Percentiles rank a stretch among this genome's conserved stretches.
Conservation (phyloP, 2,329 filamentous ascomycete genomes). For the Graphilbum sp. region DNA sequence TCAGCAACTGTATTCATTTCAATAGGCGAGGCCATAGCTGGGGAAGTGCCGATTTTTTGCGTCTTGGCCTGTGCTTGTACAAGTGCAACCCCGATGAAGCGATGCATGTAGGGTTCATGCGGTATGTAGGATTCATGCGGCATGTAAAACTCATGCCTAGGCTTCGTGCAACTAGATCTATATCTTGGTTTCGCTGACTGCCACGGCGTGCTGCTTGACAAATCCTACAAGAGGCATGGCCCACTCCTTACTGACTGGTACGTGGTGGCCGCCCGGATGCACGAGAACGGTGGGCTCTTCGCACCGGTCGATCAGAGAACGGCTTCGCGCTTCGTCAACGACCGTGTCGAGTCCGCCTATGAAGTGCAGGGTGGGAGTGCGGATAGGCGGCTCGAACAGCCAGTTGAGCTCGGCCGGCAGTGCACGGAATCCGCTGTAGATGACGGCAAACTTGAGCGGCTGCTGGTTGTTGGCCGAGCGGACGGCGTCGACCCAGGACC, state of each 20-base stretch:
- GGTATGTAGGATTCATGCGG: too few relatives aligned
- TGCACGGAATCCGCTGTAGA: conserved; percentile 64
- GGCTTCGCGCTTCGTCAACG: conserved; percentile 61
- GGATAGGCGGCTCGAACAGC: conserved; percentile 60
- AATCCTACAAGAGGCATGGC: conserved; percentile 46
- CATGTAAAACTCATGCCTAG: too few relatives aligned
- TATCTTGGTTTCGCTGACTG: too few relatives aligned
- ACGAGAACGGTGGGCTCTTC: conserved; percentile 36
- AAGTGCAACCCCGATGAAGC: too few relatives aligned
- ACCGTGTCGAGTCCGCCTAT: conserved; percentile 75
- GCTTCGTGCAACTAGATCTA: too few relatives aligned
- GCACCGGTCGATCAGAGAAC: conserved; percentile 50
- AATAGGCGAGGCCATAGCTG: too few relatives aligned
- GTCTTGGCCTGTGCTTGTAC: too few relatives aligned
- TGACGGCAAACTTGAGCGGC: conserved; percentile 51
- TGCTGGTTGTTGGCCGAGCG: conserved; percentile 30
- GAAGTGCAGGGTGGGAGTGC: conserved; percentile 66
- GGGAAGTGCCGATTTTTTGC: too few relatives aligned
- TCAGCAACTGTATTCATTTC: too few relatives aligned
- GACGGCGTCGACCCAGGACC: conserved; percentile 26
- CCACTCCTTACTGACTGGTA: conserved; percentile 72
- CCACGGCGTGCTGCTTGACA: conserved; percentile 13
- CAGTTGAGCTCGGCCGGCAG: conserved; percentile 43
- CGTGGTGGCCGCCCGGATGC: conserved; percentile 81
- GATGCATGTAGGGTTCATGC: too few relatives aligned